These are phyloP conservation scores for Neurospora terricola DNA, from an alignment of 495 filamentous ascomycete species.

Conservation along the genomic window DNA sequence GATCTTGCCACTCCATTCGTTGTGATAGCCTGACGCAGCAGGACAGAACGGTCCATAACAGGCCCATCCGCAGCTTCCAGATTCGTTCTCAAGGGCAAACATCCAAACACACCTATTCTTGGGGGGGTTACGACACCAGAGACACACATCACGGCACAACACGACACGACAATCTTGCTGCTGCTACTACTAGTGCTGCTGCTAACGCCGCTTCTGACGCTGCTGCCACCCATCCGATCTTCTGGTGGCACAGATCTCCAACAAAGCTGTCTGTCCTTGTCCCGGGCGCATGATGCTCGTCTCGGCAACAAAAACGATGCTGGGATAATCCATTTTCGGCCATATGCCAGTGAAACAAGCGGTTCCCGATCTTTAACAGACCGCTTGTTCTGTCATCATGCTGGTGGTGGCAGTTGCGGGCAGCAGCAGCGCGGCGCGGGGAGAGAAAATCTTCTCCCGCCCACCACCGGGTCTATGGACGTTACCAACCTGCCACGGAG, in stretches of 20 bases:
- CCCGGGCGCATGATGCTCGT: neutral
- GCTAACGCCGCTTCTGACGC: neutral
- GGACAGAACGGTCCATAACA: neutral
- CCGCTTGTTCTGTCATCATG: neutral
- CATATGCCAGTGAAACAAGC: neutral
- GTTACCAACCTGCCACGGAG: neutral
- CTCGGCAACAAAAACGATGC: neutral
- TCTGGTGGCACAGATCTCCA: constrained; percentile 12
- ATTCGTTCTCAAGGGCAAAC: neutral
- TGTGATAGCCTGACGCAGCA: neutral
- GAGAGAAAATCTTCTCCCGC: neutral
- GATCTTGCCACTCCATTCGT: neutral
- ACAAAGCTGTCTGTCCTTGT: neutral
- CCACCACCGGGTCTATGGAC: neutral
- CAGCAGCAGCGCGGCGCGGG: neutral
- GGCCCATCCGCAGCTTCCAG: neutral
- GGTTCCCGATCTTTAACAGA: neutral
- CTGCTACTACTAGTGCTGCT: neutral
- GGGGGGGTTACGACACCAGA: neutral
- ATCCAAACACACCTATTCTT: neutral
- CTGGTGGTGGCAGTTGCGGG: neutral
- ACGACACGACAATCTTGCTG: neutral
- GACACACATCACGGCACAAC: neutral
- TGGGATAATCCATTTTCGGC: neutral
- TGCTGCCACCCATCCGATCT: constrained; percentile 8